A percentile compares a stretch with the other conserved stretches of the same genome.
phyloP scores from a whole-genome alignment of 805 yeast species.

The Cyberlindnera galapagoensis region DNA sequence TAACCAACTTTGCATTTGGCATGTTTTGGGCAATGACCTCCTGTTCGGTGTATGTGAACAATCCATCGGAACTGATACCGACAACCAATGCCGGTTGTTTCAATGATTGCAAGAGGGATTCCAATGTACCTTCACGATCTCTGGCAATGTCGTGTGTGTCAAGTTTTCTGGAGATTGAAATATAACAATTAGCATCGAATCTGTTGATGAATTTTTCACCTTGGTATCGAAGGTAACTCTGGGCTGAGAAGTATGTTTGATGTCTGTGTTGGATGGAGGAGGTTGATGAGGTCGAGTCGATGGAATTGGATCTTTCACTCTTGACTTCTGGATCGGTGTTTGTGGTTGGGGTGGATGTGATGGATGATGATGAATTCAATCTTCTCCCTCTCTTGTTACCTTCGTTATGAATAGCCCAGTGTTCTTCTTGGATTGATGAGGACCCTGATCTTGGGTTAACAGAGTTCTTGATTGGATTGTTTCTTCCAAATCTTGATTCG shows the following conservation, averaged over 20 bases:
- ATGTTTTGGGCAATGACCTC: constrained; percentile 71
- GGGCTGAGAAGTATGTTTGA: constrained; percentile 83
- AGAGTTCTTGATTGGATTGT: constrained; percentile 41
- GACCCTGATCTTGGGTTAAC: constrained; percentile 30
- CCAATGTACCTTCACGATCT: constrained; percentile 45
- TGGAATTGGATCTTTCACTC: constrained; percentile 23
- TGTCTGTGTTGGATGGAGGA: constrained; percentile 22
- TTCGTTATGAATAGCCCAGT: constrained; percentile 84
- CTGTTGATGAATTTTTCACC: constrained; percentile 84
- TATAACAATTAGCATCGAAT: constrained; percentile 96
- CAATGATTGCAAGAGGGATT: constrained; percentile 49
- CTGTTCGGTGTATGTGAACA: constrained; percentile 90
- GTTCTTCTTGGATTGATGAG: constrained; percentile 53
- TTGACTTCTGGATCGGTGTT: background rate
- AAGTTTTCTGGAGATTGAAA: constrained; percentile 84
- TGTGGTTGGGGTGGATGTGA: constrained; percentile 2
- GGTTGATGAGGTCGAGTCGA: constrained; percentile 23
- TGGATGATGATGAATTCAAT: constrained; percentile 9
- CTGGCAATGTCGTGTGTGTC: constrained; percentile 94
- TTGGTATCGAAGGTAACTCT: constrained; percentile 89
- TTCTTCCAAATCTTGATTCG: constrained; percentile 88
- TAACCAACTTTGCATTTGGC: constrained; percentile 60
- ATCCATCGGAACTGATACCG: constrained; percentile 88
- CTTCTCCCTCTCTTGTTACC: constrained; percentile 44
- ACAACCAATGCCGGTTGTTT: constrained; percentile 75